Evolutionary conservation across 148 eudicot species (phyloP).

Genomic region (Chenopodium suecicum): DNA sequence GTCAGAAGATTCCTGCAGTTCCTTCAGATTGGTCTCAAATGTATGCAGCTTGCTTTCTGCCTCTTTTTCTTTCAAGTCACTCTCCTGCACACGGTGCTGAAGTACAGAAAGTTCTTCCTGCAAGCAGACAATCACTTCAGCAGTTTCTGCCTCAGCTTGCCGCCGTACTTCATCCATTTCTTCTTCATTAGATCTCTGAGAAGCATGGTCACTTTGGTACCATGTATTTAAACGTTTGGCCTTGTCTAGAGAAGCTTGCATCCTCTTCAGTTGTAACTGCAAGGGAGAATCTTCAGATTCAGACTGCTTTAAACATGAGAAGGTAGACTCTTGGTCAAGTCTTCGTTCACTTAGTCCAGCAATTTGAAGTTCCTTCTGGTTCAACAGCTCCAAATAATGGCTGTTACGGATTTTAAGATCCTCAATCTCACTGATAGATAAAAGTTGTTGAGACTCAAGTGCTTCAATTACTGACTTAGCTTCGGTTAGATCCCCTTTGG

Average conservation of each 20-base stretch:
- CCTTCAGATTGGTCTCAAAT: slow-evolving; percentile 43
- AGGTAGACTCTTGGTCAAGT: slow-evolving; percentile 31
- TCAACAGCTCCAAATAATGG: slow-evolving; percentile 42
- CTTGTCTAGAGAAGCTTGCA: slow-evolving; percentile 92
- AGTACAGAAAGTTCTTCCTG: slow-evolving; percentile 83
- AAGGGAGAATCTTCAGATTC: slow-evolving; percentile 48
- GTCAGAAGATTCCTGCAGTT: slow-evolving; percentile 40
- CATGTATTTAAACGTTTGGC: slow-evolving; percentile 62
- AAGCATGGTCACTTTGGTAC: slow-evolving; percentile 65
- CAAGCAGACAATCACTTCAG: slow-evolving; percentile 89
- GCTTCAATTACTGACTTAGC: slow-evolving; percentile 79
- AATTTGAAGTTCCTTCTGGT: slow-evolving; percentile 54
- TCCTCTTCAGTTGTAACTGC: slow-evolving; percentile 61
- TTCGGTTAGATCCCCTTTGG: slow-evolving; percentile 53
- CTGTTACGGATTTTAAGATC: slow-evolving; percentile 52
- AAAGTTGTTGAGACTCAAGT: slow-evolving; percentile 71
- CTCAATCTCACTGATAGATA: slow-evolving; percentile 61
- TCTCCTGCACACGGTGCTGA: slow-evolving; percentile 68
- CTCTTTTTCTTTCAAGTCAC: slow-evolving; percentile 57
- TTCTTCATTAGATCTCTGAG: slow-evolving; percentile 59
- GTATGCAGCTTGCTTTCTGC: slow-evolving; percentile 39
- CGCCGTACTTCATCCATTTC: slow-evolving; percentile 81
- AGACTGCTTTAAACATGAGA: slow-evolving; percentile 30
- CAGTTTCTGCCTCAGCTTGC: slow-evolving; percentile 97
- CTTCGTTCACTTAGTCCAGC: slow-evolving; percentile 47